Base-by-base conservation (phyloP, 2,329 filamentous ascomycete genomes). In the Domatiomyces globalis region DNA sequence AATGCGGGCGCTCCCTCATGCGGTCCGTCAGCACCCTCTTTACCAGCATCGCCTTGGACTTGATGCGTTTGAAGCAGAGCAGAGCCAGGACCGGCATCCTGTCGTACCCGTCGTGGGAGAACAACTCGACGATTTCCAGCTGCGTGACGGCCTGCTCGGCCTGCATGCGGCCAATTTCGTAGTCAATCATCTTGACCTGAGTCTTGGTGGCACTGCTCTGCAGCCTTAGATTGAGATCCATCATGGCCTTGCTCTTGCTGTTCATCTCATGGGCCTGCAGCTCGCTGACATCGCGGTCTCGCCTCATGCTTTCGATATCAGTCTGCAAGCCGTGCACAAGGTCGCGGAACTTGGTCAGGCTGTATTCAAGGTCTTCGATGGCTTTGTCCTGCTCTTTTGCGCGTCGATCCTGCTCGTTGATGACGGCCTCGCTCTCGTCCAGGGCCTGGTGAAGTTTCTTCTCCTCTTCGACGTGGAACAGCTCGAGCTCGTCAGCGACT, bases 371-470 rank as follows among this genome's bases (percentile, higher is more conserved):
- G 61, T 96, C 89, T 52, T 88, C 85, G 51, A 94, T 78, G 7
- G 78, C 73, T 60, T 87, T 81, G 52, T 94, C 86, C 64, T 94
- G 87, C 62, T 89, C 80, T 2, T 75, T 74, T 4, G 83, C 77
- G 56, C 83, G 80, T 52, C 84, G 81, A 33, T 77, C 76, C 62
- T 94, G 85, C 63, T 96, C 90, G n/a, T 79, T 75, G 57, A 95
- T 85, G 54, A 95, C 71, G 50, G 77, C 79, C 57, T 95, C 89
- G 65, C 85, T 87, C 69, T 87, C 85, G 64, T 95, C 89, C 51
- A 96, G 79, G 61, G 95, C 89, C 61, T 94, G 85, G 65, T 95
- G 88, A 68, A 98, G 79, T 64, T 96, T 89, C 66, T 90, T 94
- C 65, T 94, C 59, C 46, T 59, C 57, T 17, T 61, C 59, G 29